phyloP scores from a whole-genome alignment of 169 alveolate genomes.

The Babesia bigemina region DNA sequence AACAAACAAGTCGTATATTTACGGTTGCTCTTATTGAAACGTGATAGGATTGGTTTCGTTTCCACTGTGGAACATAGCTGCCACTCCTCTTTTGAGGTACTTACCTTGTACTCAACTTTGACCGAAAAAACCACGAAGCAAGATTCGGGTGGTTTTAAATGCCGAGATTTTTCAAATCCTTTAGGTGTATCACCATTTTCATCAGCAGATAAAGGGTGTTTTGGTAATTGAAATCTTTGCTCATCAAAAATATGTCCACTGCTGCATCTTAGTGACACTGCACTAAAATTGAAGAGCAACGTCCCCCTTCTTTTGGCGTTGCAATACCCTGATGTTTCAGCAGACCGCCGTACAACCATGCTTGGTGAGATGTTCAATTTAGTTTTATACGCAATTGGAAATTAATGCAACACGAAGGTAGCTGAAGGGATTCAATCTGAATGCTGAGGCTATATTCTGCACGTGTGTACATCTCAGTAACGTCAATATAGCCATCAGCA shows the following conservation, averaged over 20 bases:
- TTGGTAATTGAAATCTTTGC: not conserved
- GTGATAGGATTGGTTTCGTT: slow-evolving; percentile 34
- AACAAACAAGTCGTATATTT: slow-evolving; percentile 10
- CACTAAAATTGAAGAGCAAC: slow-evolving; percentile 25
- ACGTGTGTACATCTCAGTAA: too few species aligned
- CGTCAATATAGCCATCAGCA: too few species aligned
- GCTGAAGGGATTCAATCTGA: too few species aligned
- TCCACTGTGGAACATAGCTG: slow-evolving; percentile 32
- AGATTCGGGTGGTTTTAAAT: not conserved
- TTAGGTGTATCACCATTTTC: too few species aligned
- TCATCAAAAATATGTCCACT: not conserved
- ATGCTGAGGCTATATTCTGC: too few species aligned
- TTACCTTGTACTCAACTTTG: slow-evolving; percentile 13
- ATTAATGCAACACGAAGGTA: too few species aligned
- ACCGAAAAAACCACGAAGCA: slow-evolving; percentile 27
- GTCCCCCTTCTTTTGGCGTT: not conserved
- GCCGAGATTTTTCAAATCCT: not conserved
- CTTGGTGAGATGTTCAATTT: not conserved
- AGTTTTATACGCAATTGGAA: too few species aligned
- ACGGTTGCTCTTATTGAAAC: slow-evolving; percentile 1
- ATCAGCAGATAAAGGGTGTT: too few species aligned
- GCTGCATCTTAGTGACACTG: slow-evolving; percentile 2
- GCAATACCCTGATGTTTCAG: not conserved
- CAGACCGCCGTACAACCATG: not conserved
- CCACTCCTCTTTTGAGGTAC: slow-evolving; percentile 3